A percentile compares a stretch with the other conserved stretches of the same genome.
These are phyloP conservation scores for Boletus rubroflammeus DNA, from an alignment of 768 basidiomycete genomes.

Conservation along the genomic window DNA sequence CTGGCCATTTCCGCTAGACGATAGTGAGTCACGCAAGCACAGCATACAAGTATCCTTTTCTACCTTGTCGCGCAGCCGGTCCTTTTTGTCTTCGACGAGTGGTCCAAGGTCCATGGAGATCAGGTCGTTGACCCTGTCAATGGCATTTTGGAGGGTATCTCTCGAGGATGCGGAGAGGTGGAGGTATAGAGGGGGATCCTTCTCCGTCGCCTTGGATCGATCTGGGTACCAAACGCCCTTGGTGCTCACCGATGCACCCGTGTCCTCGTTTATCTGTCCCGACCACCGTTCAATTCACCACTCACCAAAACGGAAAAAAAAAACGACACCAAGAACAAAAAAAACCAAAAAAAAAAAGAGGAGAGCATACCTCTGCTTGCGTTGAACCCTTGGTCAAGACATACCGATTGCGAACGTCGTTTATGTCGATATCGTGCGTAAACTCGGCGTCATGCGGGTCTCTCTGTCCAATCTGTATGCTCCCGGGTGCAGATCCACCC, in stretches of 20 bases:
- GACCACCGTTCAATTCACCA: conserved; percentile 1
- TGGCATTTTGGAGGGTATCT: conserved; percentile 62
- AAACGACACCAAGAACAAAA: background rate
- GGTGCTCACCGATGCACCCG: conserved; percentile 88
- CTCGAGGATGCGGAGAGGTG: conserved; percentile 79
- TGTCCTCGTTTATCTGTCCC: conserved; percentile 84
- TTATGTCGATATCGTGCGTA: conserved; percentile 92
- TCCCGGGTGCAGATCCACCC: conserved; percentile 35
- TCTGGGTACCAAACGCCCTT: conserved; percentile 98
- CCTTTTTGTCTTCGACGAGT: conserved; percentile 75
- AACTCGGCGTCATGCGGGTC: conserved; percentile 79
- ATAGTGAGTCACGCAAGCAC: conserved; percentile 5
- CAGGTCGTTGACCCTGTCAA: conserved; percentile 71
- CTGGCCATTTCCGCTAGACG: conserved; percentile 90
- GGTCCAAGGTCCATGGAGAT: conserved; percentile 74
- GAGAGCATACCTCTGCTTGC: conserved; percentile 72
- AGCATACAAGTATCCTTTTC: background rate
- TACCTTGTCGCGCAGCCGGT: conserved; percentile 65
- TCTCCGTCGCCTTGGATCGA: conserved; percentile 83
- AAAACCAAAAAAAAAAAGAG: background rate
- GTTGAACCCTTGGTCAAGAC: conserved; percentile 91
- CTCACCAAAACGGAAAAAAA: background rate
- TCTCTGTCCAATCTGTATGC: conserved; percentile 43
- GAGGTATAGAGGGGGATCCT: conserved; percentile 90
- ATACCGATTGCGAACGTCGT: conserved; percentile 93